phyloP scores from a whole-genome alignment of 1,284 basidiomycete species.

The Ustilago loliicola region DNA sequence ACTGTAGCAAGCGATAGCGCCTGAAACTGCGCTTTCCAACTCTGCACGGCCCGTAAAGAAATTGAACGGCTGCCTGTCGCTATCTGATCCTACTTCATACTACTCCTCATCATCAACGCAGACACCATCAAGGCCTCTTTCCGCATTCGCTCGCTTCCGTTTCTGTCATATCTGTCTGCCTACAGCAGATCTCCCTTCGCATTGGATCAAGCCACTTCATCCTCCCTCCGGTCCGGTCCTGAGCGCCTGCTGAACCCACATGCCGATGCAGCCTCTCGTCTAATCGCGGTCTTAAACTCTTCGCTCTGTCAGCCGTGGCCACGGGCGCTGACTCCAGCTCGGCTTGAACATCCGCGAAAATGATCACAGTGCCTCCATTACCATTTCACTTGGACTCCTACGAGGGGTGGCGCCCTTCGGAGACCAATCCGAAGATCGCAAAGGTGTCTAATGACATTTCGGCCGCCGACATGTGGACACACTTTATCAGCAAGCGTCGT shows the following conservation, averaged over 20 bases:
- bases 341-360: not conserved
- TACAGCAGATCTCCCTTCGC: not conserved
- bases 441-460: conserved; percentile 36
- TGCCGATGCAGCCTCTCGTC: not conserved
- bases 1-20: not conserved
- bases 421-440: conserved; percentile 23
- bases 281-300: not conserved
- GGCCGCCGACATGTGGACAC: conserved; percentile 57
- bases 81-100: not conserved
- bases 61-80: conserved; percentile 20
- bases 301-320: not conserved
- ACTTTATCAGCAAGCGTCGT: conserved; percentile 57
- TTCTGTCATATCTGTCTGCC: not conserved
- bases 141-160: not conserved
- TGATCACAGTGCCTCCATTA: conserved; percentile 40
- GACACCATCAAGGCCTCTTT: not conserved
- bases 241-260: not conserved
- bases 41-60: conserved; percentile 13
- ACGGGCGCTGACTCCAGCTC: not conserved
- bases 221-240: not conserved
- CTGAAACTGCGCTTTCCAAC: not conserved
- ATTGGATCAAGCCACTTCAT: not conserved
- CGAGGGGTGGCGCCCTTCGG: conserved; percentile 31
- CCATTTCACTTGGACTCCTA: conserved; percentile 40
- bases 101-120: not conserved